Percentiles rank a stretch among this genome's conserved stretches.
These are phyloP conservation scores for Linnemannia zychae DNA, from an alignment of 192 early-diverging fungal species.

Conservation along the genomic window DNA sequence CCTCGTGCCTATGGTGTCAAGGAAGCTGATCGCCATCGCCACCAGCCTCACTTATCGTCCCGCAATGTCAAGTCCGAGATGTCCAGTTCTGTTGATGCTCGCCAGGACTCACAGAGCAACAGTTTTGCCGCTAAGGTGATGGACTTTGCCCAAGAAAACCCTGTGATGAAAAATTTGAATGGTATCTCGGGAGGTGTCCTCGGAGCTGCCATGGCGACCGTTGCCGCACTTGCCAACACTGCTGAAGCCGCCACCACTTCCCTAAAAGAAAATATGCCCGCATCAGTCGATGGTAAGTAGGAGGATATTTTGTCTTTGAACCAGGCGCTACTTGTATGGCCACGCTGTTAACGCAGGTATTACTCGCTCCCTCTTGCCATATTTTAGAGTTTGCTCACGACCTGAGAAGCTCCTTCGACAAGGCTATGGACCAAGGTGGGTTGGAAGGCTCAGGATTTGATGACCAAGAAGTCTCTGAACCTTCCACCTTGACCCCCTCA, in stretches of 20 bases:
- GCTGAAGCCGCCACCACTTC: constrained; percentile 7
- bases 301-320: too few species aligned
- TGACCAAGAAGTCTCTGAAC: neutral
- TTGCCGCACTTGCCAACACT: constrained; percentile 10
- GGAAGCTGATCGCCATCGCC: constrained; percentile 37
- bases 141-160: constrained; percentile 19
- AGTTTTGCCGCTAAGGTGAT: constrained; percentile 34
- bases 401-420: constrained; percentile 14
- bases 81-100: neutral
- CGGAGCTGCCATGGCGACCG: constrained; percentile 16
- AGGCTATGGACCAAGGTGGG: constrained; percentile 8
- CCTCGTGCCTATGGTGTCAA: constrained; percentile 25
- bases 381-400: neutral
- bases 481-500: neutral
- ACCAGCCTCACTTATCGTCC: constrained; percentile 29
- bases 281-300: constrained; percentile 6
- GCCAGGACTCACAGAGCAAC: neutral
- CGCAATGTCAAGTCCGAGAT: neutral
- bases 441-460: constrained; percentile 20
- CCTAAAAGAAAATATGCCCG: constrained; percentile 16
- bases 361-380: neutral
- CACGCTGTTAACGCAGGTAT: too few species aligned
- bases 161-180: constrained; percentile 21
- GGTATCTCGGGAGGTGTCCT: constrained; percentile 38
- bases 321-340: too few species aligned